Conservation (phyloP, 192 early-diverging fungal species). For the Rhizophagus prolifer region DNA sequence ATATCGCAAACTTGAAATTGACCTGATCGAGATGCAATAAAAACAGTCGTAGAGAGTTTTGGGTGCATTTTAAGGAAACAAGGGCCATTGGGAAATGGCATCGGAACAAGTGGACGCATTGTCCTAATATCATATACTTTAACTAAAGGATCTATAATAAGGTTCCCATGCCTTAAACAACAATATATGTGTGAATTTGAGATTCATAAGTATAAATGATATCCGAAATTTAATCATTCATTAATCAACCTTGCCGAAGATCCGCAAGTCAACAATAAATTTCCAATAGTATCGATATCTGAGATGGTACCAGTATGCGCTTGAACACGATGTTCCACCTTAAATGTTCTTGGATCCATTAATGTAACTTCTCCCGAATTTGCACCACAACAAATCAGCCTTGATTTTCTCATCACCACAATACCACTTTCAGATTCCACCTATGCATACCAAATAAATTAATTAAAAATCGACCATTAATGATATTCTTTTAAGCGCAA, state of each 20-base stretch:
- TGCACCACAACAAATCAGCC: slow-evolving; percentile 64
- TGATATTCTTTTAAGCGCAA: slow-evolving; percentile 27
- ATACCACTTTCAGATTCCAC: slow-evolving; percentile 49
- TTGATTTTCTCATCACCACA: slow-evolving; percentile 65
- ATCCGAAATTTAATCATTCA: neutral
- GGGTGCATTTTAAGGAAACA: slow-evolving; percentile 75
- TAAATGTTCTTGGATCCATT: slow-evolving; percentile 63
- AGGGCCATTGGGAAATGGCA: slow-evolving; percentile 68
- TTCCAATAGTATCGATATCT: slow-evolving; percentile 74
- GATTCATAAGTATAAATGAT: neutral
- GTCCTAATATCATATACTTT: slow-evolving; percentile 83
- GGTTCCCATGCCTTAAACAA: slow-evolving; percentile 44
- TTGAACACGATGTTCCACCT: slow-evolving; percentile 61
- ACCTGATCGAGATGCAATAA: slow-evolving; percentile 65
- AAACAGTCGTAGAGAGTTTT: slow-evolving; percentile 58
- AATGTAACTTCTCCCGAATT: slow-evolving; percentile 63
- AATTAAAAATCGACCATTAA: neutral
- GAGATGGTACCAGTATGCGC: slow-evolving; percentile 78
- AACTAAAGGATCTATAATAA: slow-evolving; percentile 74
- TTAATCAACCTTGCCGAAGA: slow-evolving; percentile 59
- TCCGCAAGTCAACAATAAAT: slow-evolving; percentile 74
- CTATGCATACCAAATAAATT: slow-evolving; percentile 6
- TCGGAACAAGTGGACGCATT: slow-evolving; percentile 65
- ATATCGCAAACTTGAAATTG: slow-evolving; percentile 73
- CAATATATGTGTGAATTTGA: neutral